These are phyloP conservation scores for Beauveria caledonica DNA, from an alignment of 2,329 filamentous ascomycete species.

Conservation along the genomic window DNA sequence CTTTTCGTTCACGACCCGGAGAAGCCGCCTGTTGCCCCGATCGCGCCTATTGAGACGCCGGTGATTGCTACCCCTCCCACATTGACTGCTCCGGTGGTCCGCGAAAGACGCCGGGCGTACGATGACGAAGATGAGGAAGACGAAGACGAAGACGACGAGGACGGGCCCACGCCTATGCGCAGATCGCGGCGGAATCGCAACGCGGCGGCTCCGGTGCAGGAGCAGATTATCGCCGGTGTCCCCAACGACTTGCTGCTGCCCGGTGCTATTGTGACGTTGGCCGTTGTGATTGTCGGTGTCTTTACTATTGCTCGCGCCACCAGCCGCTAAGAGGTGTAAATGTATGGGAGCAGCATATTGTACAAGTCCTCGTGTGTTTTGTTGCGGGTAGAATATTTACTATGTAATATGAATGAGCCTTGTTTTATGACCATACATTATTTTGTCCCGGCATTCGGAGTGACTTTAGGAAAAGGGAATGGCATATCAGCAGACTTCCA, in stretches of 20 bases:
- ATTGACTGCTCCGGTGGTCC: slow-evolving; percentile 38
- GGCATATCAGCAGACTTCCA: no score
- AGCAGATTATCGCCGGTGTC: slow-evolving; percentile 82
- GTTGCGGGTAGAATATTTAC: slow-evolving; percentile 8
- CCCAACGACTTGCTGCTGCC: slow-evolving; percentile 91
- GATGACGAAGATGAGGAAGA: slow-evolving; percentile 49
- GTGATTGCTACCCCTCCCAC: slow-evolving; percentile 37
- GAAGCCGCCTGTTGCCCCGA: slow-evolving; percentile 68
- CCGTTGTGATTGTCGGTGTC: slow-evolving; percentile 86
- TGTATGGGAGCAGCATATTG: slow-evolving; percentile 2
- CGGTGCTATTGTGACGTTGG: slow-evolving; percentile 89
- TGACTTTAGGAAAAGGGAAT: no score
- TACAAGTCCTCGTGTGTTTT: slow-evolving; percentile 3
- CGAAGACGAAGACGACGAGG: slow-evolving; percentile 31
- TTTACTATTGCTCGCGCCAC: slow-evolving; percentile 74
- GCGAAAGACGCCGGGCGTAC: slow-evolving; percentile 40
- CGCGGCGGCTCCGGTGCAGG: slow-evolving; percentile 39
- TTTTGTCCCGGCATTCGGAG: background rate
- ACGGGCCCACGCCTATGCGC: slow-evolving; percentile 33
- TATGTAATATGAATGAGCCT: slow-evolving; percentile 13
- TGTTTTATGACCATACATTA: slow-evolving; percentile 4
- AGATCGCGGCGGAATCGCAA: slow-evolving; percentile 26
- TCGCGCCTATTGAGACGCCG: slow-evolving; percentile 39
- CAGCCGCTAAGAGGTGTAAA: slow-evolving; percentile 27
- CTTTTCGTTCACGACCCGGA: slow-evolving; percentile 92